A percentile compares a stretch with the other conserved stretches of the same genome.
Evolutionary conservation across 768 basidiomycete genomes (phyloP).

Genomic region (Rhodotorula kratochvilovae): DNA sequence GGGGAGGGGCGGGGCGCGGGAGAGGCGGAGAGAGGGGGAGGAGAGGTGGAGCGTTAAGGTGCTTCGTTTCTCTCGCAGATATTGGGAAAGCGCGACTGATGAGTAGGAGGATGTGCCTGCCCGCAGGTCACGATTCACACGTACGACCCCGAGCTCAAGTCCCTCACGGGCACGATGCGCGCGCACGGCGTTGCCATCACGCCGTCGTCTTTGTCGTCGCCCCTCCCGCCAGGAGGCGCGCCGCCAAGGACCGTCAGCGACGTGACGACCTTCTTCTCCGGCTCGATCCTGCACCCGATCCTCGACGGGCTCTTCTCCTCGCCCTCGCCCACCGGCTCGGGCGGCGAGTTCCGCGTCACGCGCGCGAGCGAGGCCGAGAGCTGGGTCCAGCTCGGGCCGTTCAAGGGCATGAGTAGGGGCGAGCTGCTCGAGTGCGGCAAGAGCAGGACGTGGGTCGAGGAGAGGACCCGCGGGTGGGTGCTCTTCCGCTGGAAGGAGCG

Average conservation of each 20-base stretch:
- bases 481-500: conserved; percentile 41
- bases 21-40: neutral
- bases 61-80: neutral
- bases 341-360: conserved; percentile 6
- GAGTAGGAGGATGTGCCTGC: neutral
- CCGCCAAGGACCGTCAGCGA: conserved; percentile 1
- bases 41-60: conserved; percentile 33
- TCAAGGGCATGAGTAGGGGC: conserved; percentile 23
- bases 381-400: conserved; percentile 40
- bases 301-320: conserved; percentile 25
- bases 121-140: conserved; percentile 33
- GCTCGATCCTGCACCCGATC: conserved; percentile 35
- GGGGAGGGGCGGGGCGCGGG: neutral
- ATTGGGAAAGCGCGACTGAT: no score
- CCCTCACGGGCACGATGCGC: conserved; percentile 36
- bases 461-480: conserved; percentile 32
- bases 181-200: conserved; percentile 35
- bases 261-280: conserved; percentile 38
- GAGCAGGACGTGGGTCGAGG: conserved; percentile 29
- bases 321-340: conserved; percentile 7
- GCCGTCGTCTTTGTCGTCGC: neutral
- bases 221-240: no score
- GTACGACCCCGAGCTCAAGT: conserved; percentile 7
- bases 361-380: conserved; percentile 31
- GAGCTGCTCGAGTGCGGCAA: conserved; percentile 20